Conservation (phyloP, 176 grass and related monocot genomes). For the Microstegium vimineum region DNA sequence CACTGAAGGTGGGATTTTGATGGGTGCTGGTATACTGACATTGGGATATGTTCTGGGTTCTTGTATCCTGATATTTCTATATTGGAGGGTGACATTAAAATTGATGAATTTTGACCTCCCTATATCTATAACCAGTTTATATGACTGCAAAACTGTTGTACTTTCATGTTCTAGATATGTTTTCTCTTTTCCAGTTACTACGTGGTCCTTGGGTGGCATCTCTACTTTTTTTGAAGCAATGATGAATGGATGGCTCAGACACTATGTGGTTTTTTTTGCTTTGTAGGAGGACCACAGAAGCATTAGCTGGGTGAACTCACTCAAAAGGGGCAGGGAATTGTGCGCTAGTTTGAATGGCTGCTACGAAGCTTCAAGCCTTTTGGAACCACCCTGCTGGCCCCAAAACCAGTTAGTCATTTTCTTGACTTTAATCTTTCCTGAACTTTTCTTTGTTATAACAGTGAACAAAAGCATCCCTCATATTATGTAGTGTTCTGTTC, state of each 20-base stretch:
- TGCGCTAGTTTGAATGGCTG: constrained; percentile 40
- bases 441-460: not conserved
- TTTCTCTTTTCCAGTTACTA: not conserved
- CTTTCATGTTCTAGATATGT: not conserved
- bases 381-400: constrained; percentile 96
- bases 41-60: not conserved
- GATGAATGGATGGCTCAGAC: not conserved
- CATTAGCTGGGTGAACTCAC: not conserved
- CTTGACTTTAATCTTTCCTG: not conserved
- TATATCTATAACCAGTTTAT: not conserved
- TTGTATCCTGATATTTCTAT: not conserved
- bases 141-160: not conserved
- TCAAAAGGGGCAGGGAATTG: constrained; percentile 5
- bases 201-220: not conserved
- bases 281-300: constrained; percentile 4
- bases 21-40: no score
- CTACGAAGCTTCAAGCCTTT: constrained; percentile 73
- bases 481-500: not conserved
- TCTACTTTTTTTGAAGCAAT: not conserved
- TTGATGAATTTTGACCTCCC: not conserved
- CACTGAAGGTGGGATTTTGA: not conserved
- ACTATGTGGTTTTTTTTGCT: not conserved
- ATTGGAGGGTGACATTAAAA: not conserved
- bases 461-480: not conserved
- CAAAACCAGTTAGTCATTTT: constrained; percentile 63